Evolutionary conservation across 2,329 filamentous ascomycete species (phyloP), one percentile per base, ranked within the genome.

Genomic region (Chaetomiaceae sp.): DNA sequence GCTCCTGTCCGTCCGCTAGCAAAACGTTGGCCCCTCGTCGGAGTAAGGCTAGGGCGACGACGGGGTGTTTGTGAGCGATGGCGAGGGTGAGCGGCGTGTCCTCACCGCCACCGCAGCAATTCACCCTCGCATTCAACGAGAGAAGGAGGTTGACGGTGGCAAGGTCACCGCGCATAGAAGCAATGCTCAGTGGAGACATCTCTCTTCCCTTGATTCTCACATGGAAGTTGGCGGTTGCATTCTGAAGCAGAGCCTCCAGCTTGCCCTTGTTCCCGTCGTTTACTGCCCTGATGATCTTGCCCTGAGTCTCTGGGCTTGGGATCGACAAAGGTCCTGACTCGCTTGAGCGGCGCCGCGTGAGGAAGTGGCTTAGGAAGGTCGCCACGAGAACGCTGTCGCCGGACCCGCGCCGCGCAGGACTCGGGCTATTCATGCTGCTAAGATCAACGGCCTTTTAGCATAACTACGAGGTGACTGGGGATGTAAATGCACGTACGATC

Each of bases 1-100:
- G 27, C 5, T 45, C 44, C 5, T 41, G 25, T 11, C 2, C 10
- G 30, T 57, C 40, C 5, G 48, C 34, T 1, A 23, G 23, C 5
- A 14, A 18, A 3, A 54, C n/a, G 34, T 57, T 27, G 11, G 55
- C 55, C n/a, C 55, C 52, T 13, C 45, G 45, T 1, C 52, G 18
- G 18, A 57, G 46, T n/a, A 57, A 29, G 2, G 40, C 23, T 5
- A 47, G 25, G 5, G 52, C 55, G 3, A 36, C 33, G 4, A 37
- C 33, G 6, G 32, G 14, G 13, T 49, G 51, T 32, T 21, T 18
- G 23, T 51, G 21, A 1, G 25, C 3, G 16, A 57, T 53, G 3
- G 51, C 47, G 11, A 49, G 33, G 25, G 53, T 51, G 20, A 57
- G 44, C 1, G 55, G 51, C 1, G 47, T 54, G 9, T 44, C 20